These are phyloP conservation scores for Mayamaea pseudoterrestris DNA, from an alignment of 108 stramenopile genomes.

Conservation along the genomic window DNA sequence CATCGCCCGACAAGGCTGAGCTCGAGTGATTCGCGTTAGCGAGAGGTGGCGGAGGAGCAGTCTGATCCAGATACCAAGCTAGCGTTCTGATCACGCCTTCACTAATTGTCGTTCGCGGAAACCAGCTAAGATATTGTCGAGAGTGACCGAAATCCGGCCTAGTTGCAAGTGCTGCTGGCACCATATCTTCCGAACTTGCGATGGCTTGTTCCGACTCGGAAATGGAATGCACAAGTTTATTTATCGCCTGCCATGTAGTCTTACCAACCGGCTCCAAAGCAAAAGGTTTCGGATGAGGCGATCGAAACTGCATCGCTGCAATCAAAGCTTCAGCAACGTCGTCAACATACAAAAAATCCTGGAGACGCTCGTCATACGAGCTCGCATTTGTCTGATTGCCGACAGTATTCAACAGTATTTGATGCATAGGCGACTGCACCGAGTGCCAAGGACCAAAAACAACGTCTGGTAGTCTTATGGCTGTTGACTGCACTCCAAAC, in stretches of 20 bases:
- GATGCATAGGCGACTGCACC: slow-evolving; percentile 17
- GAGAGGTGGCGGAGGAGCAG: slow-evolving; percentile 24
- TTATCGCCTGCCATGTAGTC: no score
- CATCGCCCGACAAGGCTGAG: slow-evolving; percentile 21
- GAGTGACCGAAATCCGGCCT: no score
- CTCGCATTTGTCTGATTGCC: slow-evolving; percentile 14
- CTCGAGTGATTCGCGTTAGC: background rate
- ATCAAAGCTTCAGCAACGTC: slow-evolving; percentile 62
- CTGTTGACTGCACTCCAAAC: slow-evolving; percentile 30
- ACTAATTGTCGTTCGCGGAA: slow-evolving; percentile 27
- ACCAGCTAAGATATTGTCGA: no score
- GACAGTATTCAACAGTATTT: slow-evolving; percentile 12
- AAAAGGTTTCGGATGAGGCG: slow-evolving; percentile 12
- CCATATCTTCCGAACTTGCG: no score
- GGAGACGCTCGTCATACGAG: slow-evolving; percentile 17
- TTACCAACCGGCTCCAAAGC: no score
- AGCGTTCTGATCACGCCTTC: slow-evolving; percentile 41
- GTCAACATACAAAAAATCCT: slow-evolving; percentile 54
- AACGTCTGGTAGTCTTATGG: slow-evolving; percentile 34
- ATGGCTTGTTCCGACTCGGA: no score
- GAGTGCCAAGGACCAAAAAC: slow-evolving; percentile 60
- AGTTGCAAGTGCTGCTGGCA: no score
- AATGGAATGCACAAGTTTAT: no score
- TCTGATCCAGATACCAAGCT: slow-evolving; percentile 60
- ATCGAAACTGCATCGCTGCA: slow-evolving; percentile 57